phyloP scores from a whole-genome alignment of 148 eudicot genomes.

The Linanthus parryae region DNA sequence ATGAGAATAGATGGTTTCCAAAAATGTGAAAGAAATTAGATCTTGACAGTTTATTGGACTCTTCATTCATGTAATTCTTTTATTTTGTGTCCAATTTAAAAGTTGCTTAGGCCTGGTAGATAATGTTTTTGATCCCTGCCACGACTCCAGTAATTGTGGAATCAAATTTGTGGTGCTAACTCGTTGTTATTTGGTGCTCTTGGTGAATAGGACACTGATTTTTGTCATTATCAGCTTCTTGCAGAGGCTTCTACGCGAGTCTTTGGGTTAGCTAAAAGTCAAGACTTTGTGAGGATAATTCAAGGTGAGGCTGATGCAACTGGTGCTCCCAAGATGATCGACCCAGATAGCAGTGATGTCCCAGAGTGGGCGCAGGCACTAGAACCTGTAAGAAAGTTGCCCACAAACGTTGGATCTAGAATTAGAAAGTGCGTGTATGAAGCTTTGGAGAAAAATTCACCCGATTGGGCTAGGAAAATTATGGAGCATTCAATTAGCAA shows the following conservation, averaged over 20 bases:
- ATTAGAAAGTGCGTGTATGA: constrained; percentile 34
- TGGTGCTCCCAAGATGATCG: constrained; percentile 16
- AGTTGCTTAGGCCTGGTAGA: too few species aligned
- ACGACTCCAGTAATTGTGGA: too few species aligned
- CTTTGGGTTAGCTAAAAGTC: constrained; percentile 29
- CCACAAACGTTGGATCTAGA: constrained; percentile 52
- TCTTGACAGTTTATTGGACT: too few species aligned
- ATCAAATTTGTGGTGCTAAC: too few species aligned
- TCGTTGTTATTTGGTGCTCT: too few species aligned
- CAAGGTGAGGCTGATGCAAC: constrained; percentile 22
- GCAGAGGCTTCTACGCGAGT: constrained; percentile 44
- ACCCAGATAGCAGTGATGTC: constrained; percentile 14
- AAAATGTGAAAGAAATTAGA: too few species aligned
- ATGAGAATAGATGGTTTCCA: too few species aligned
- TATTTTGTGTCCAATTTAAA: too few species aligned
- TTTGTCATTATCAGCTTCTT: constrained; percentile 38
- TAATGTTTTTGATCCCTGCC: too few species aligned
- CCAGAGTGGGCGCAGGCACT: constrained; percentile 47
- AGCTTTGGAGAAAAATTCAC: constrained; percentile 34
- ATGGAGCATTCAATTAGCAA: constrained; percentile 46
- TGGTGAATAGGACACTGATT: constrained; percentile 10
- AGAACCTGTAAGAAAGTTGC: constrained; percentile 44
- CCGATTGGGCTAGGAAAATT: constrained; percentile 44
- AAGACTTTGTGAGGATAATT: constrained; percentile 16
- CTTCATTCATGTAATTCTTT: too few species aligned